Conservation (phyloP, 352 stramenopile species). For the Phytophthora meadii region DNA sequence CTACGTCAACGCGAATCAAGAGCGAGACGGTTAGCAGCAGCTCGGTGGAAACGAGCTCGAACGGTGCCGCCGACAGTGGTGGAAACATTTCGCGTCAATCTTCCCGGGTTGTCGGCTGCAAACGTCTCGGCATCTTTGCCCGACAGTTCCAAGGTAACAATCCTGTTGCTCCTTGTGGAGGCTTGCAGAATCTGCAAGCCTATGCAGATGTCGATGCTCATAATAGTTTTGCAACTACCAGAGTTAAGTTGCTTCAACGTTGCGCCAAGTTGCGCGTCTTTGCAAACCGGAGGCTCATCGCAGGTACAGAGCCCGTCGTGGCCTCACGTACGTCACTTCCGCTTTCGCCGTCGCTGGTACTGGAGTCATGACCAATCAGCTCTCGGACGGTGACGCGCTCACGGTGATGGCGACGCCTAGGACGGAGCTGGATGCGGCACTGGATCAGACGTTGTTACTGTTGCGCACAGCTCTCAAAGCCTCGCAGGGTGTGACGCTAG, state of each 20-base stretch:
- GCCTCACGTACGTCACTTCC: constrained; percentile 27
- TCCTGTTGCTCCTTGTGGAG: too few species aligned
- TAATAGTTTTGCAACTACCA: too few species aligned
- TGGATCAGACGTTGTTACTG: constrained; percentile 44
- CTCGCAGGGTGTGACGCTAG: background rate
- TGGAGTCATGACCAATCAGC: constrained; percentile 40
- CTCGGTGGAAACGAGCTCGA: background rate
- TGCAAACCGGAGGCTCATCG: background rate
- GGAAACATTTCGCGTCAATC: constrained; percentile 15
- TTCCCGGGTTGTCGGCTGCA: constrained; percentile 8
- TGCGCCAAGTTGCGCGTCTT: constrained; percentile 7
- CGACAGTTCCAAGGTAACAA: constrained; percentile 1
- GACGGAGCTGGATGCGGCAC: constrained; percentile 23
- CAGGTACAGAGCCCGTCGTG: constrained; percentile 1
- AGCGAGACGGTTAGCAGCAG: constrained; percentile 4
- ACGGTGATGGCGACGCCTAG: constrained; percentile 8
- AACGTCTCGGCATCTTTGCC: constrained; percentile 10
- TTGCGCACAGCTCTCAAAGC: constrained; percentile 42
- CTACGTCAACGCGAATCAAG: constrained; percentile 3
- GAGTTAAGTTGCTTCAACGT: background rate
- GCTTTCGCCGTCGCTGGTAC: constrained; percentile 15
- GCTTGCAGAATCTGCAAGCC: too few species aligned
- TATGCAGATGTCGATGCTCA: too few species aligned
- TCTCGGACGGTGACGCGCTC: constrained; percentile 26
- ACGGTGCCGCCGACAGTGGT: background rate